Conservation (phyloP, 345 rosid genomes). For the Hirschfeldia incana region DNA sequence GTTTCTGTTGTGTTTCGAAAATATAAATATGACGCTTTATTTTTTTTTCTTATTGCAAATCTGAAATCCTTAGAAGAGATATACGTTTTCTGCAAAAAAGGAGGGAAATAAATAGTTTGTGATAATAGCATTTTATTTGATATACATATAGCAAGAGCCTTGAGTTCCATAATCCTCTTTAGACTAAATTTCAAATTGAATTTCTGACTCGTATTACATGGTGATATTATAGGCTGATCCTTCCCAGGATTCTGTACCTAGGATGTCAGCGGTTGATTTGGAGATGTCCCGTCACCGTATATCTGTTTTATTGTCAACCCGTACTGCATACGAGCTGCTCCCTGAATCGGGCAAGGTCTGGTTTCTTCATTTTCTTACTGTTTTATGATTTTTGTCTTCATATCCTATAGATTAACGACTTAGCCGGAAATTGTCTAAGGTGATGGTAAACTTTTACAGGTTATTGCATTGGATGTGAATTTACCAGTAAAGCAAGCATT, state of each 20-base stretch:
- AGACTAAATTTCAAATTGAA: conserved; percentile 8
- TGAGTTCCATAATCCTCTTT: conserved; percentile 2
- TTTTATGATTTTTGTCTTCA: conserved; percentile 25
- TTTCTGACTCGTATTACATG: conserved; percentile 32
- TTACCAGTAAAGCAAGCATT: conserved; percentile 99
- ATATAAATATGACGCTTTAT: not conserved
- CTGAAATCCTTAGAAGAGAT: not conserved
- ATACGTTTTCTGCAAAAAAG: not conserved
- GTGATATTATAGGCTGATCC: conserved; percentile 34
- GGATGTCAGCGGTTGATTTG: conserved; percentile 67
- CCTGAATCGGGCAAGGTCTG: conserved; percentile 99
- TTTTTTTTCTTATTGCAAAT: not conserved
- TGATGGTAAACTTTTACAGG: conserved; percentile 46
- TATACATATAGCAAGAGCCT: not conserved
- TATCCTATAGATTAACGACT: conserved; percentile 7
- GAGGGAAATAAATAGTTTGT: not conserved
- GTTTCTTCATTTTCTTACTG: conserved; percentile 38
- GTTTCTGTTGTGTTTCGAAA: conserved; percentile 2
- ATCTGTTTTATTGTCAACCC: conserved; percentile 67
- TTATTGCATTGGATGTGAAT: conserved; percentile 87
- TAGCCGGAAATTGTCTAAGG: conserved; percentile 6
- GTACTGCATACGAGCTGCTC: conserved; percentile 89
- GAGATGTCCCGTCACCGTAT: conserved; percentile 70
- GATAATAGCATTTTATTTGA: not conserved
- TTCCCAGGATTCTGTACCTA: conserved; percentile 51